Base-by-base conservation (phyloP, 78 protist species). In the Isochrysis galbana region DNA sequence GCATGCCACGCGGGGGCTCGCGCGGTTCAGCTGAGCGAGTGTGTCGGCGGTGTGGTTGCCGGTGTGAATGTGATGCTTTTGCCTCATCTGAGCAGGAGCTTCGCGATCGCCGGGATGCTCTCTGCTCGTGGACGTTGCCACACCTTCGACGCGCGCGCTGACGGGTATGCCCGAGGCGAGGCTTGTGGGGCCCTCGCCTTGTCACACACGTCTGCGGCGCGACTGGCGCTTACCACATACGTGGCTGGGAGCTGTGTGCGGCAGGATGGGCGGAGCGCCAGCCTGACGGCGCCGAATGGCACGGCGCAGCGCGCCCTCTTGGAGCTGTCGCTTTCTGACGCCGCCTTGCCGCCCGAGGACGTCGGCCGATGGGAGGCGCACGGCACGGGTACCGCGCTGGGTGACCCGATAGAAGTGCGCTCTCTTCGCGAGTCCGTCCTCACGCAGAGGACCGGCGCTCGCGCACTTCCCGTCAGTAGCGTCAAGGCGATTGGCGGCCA, bases 131-230 rank as follows among this genome's bases (percentile, higher is more conserved):
- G 96, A 1, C 90, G 92, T 11, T 97, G 97, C 84, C 93, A 91
- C 55, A 54, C 96, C 22, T 97, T 97, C 54, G 97, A 95, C 61
- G 89, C 83, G 23, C 17, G 78, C 23, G 99, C 98, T 22, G 87
- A 97, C 51, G 99, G 99, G 36, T 97, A 94, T 87, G 97, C 78
- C 0, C 91, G 99, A 19, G 93, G 94, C 39, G 99, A 97, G 91
- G 99, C 98, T 39, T 91, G 90, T 26, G 95, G 95, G 54, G 72
- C 91, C 4, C 86, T 97, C 10, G 36, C 97, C 5, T 44, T 92
- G 74, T 11, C 36, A 23, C 4, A 23, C 7, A 21, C 74, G 74
- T 2, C 23, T 7, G 23, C 36, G 23, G 74, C n/a, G n/a, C n/a
- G n/a, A n/a, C n/a, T 2, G 3, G 74, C 19, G 19, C 36, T 32